A percentile compares a stretch with the other conserved stretches of the same genome.
phyloP scores from a whole-genome alignment of 116 monocot genomes.

The Posidonia oceanica region DNA sequence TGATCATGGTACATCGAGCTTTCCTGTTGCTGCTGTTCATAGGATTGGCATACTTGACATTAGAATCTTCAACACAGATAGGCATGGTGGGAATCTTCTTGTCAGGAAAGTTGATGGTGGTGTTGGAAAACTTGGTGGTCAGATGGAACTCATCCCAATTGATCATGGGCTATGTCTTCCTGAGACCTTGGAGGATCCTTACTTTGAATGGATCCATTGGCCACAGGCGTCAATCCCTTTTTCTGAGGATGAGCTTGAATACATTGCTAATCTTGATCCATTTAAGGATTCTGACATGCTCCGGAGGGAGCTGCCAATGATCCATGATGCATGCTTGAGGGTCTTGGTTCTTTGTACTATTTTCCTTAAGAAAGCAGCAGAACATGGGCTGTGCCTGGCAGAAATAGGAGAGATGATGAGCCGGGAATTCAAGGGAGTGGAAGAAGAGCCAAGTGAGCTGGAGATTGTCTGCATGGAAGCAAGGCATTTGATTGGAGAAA shows the following conservation, averaged over 20 bases:
- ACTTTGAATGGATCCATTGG: conserved; percentile 98
- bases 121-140: conserved; percentile 28
- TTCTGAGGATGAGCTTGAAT: conserved; percentile 83
- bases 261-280: conserved; percentile 79
- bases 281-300: conserved; percentile 53
- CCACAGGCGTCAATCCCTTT: conserved; percentile 90
- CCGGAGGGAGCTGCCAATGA: conserved; percentile 71
- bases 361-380: conserved; percentile 73
- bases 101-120: conserved; percentile 44
- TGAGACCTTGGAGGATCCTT: conserved; percentile 85
- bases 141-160: conserved; percentile 70
- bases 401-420: conserved; percentile 98
- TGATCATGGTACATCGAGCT: conserved; percentile 84
- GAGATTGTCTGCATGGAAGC: conserved; percentile 75
- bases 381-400: conserved; percentile 58
- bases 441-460: conserved; percentile 81
- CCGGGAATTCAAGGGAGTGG: conserved; percentile 56
- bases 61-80: conserved; percentile 80
- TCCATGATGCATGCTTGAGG: conserved; percentile 62
- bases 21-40: conserved; percentile 79
- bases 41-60: conserved; percentile 80
- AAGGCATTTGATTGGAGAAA: conserved; percentile 47
- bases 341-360: conserved; percentile 66
- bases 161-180: conserved; percentile 94
- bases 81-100: conserved; percentile 81